phyloP scores from a whole-genome alignment of 2,329 filamentous ascomycete species.

The Penicillium sp. region DNA sequence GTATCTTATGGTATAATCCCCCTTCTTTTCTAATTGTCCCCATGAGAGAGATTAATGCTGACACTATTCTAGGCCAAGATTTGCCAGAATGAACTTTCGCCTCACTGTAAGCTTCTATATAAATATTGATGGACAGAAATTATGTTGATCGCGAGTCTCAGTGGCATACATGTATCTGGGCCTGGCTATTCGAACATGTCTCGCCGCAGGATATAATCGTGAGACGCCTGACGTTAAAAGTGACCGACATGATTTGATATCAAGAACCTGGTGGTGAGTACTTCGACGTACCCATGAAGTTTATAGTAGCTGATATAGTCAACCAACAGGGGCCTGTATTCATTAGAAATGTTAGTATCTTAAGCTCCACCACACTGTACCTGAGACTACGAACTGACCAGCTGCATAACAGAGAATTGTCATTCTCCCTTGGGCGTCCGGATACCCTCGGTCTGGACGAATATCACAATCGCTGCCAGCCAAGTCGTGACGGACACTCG shows the following conservation, averaged over 20 bases:
- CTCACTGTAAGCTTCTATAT: slow-evolving; percentile 36
- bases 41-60: slow-evolving; percentile 1
- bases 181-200: slow-evolving; percentile 44
- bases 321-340: slow-evolving; percentile 39
- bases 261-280: slow-evolving; percentile 46
- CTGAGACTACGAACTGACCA: background rate
- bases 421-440: slow-evolving; percentile 47
- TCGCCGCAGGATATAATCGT: slow-evolving; percentile 48
- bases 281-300: background rate
- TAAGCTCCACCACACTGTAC: background rate
- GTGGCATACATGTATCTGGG: slow-evolving; percentile 49
- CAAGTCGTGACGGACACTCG: slow-evolving; percentile 28
- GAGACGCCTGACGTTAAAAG: slow-evolving; percentile 33
- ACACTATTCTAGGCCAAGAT: slow-evolving; percentile 38
- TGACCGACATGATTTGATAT: slow-evolving; percentile 36
- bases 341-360: slow-evolving; percentile 40
- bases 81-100: slow-evolving; percentile 49
- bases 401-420: slow-evolving; percentile 37
- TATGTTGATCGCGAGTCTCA: background rate
- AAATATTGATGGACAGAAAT: background rate
- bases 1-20: slow-evolving; percentile 41
- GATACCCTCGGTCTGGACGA: slow-evolving; percentile 48
- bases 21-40: background rate
- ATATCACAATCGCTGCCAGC: slow-evolving; percentile 46
- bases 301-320: background rate